Percentiles rank a stretch among this genome's conserved stretches.
Evolutionary conservation across 2,329 filamentous ascomycete species (phyloP).

Genomic region (Paracoccidioides lutzii): DNA sequence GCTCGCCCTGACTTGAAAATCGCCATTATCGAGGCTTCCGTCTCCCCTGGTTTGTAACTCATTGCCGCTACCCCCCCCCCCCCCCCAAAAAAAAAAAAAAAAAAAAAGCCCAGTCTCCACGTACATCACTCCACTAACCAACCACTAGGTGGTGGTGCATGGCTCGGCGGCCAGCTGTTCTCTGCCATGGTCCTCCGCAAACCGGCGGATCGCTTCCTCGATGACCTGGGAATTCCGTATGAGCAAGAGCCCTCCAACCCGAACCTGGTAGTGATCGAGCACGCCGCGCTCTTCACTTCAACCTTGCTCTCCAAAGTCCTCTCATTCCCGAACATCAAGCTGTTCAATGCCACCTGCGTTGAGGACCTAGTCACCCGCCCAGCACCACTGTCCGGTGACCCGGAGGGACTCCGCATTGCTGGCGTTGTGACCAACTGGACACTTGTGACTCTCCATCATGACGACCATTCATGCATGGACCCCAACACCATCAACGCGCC

Average conservation of each 20-base stretch:
- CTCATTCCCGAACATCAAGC: slow-evolving; percentile 78
- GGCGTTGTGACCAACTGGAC: slow-evolving; percentile 97
- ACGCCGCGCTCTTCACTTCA: slow-evolving; percentile 82
- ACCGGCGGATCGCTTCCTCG: slow-evolving; percentile 73
- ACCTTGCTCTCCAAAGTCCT: slow-evolving; percentile 76
- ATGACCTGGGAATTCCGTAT: slow-evolving; percentile 68
- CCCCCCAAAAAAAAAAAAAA: neutral
- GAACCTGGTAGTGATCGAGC: slow-evolving; percentile 83
- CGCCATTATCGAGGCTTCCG: slow-evolving; percentile 76
- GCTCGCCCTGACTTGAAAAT: slow-evolving; percentile 82
- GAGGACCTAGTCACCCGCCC: slow-evolving; percentile 84
- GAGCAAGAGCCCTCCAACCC: slow-evolving; percentile 83
- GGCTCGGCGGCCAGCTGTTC: slow-evolving; percentile 90
- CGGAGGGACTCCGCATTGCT: slow-evolving; percentile 54
- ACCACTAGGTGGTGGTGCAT: slow-evolving; percentile 60
- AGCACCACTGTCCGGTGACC: slow-evolving; percentile 33
- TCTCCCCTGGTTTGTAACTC: slow-evolving; percentile 48
- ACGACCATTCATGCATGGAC: slow-evolving; percentile 91
- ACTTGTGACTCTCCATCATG: slow-evolving; percentile 72
- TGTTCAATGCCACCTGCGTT: slow-evolving; percentile 88
- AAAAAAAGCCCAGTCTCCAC: neutral
- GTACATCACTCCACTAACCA: neutral
- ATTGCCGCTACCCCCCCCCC: too few species aligned
- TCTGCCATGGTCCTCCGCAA: slow-evolving; percentile 92
- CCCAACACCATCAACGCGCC: slow-evolving; percentile 94